Evolutionary conservation across 2,329 filamentous ascomycete species (phyloP), one percentile per base, ranked within the genome.

Genomic region (Colletotrichum sp.): DNA sequence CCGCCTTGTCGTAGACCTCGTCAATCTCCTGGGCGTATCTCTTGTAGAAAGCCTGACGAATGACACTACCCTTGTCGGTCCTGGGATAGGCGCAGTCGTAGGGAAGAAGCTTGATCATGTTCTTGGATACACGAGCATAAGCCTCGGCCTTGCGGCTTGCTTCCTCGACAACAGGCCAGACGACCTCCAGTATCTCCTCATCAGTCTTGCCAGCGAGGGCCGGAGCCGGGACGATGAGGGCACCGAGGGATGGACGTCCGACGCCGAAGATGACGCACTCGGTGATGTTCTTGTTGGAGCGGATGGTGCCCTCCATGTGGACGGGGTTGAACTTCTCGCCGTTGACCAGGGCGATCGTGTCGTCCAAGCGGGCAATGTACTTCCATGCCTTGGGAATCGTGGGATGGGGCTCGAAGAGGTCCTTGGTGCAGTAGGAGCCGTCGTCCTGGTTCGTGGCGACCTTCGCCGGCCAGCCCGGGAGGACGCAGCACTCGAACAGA

Each of bases 251-350:
- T 2, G 89, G 87, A 70, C 83, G 84, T 1, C 88, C 89, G n/a
- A 88, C 88, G 0, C 93, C 93, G 79, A 94, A 93, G 12, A 94
- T 87, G 27, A 94, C 82, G 0, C 89, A 89, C 72, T 93, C 92
- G 3, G 84, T 81, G 1, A 93, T 78, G 2, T 88, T 32, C 3
- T 82, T 78, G 13, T 81, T 81, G 0, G 87, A 87, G 2, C 87
- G 82, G 6, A 94, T 87, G 1, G 85, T 86, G 3, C 87, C 89
- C 81, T 94, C 93, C 5, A 94, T 81, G 0, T 90, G 89, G 3
- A 89, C 88, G 2, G 92, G 92, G 78, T 94, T 92, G 76, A 94
- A 93, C 78, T 94, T 94, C 84, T 94, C 93, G 3, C 93, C 92
- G 8, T 92, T 94, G 12, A 90, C 84, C 6, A 94, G 86, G 0